These are phyloP conservation scores for Solanum ossicruentum DNA, from an alignment of 257 asterid genomes.

Conservation along the genomic window DNA sequence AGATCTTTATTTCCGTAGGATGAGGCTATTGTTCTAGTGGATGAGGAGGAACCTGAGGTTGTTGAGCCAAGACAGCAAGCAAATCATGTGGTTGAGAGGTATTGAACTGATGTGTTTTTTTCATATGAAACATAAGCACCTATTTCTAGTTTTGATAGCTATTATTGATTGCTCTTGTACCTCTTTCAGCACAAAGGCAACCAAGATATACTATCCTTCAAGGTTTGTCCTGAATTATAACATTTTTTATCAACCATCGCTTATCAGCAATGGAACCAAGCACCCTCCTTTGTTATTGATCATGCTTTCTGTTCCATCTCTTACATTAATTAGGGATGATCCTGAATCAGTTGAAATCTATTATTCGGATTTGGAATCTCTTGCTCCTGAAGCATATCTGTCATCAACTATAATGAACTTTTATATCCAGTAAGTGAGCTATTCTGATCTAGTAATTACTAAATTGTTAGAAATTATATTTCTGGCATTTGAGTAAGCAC, in stretches of 20 bases:
- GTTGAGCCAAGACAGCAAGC: slow-evolving; percentile 13
- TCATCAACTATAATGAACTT: slow-evolving; percentile 67
- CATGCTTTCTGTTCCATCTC: neutral
- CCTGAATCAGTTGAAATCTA: slow-evolving; percentile 57
- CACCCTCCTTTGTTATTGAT: neutral
- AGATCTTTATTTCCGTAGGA: neutral
- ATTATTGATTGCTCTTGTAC: neutral
- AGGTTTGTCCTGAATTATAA: slow-evolving; percentile 8
- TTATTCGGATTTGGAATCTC: slow-evolving; percentile 56
- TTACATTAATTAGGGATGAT: slow-evolving; percentile 38
- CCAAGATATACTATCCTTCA: slow-evolving; percentile 64
- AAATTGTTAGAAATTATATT: slow-evolving; percentile 53
- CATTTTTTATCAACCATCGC: neutral
- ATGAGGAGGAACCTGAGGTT: slow-evolving; percentile 66
- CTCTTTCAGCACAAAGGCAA: slow-evolving; percentile 23
- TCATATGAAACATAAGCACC: neutral
- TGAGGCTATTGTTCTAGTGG: slow-evolving; percentile 51
- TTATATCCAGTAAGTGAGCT: slow-evolving; percentile 62
- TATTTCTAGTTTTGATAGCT: neutral
- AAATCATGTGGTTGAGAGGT: slow-evolving; percentile 20
- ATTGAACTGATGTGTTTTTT: neutral
- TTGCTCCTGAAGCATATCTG: slow-evolving; percentile 68
- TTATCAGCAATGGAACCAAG: neutral
- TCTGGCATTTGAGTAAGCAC: slow-evolving; percentile 17
- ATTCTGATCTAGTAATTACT: neutral